Conservation (phyloP, 2,329 filamentous ascomycete species). For the Orbilia javanica region DNA sequence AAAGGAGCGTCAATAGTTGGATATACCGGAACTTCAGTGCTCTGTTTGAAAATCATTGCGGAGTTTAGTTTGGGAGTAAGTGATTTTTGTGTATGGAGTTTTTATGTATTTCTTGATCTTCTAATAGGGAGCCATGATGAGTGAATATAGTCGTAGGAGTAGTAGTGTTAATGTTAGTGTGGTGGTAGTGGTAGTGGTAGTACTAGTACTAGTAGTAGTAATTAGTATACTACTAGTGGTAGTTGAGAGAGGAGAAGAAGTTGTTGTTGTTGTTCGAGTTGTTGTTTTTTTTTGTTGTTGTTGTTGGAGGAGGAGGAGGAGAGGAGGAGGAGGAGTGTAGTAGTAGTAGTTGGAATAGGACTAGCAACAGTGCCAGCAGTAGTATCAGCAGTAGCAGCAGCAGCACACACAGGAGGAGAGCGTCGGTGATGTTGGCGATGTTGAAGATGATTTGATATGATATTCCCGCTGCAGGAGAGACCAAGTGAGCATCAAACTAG, state of each 20-base stretch:
- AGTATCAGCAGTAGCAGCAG: too few relatives aligned
- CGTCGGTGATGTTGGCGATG: neutral
- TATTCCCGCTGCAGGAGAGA: neutral
- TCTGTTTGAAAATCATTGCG: slow-evolving; percentile 29
- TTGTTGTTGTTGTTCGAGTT: neutral
- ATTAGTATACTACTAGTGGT: too few relatives aligned
- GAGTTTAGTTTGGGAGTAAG: slow-evolving; percentile 17
- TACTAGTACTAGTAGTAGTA: too few relatives aligned
- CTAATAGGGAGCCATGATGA: slow-evolving; percentile 26
- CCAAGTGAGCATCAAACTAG: slow-evolving; percentile 18
- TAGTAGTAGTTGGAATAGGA: too few relatives aligned
- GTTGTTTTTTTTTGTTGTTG: slow-evolving; percentile 14
- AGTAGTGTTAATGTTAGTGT: neutral
- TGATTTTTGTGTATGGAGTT: neutral
- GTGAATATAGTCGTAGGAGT: neutral
- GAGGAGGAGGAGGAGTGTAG: too few relatives aligned
- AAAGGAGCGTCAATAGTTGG: slow-evolving; percentile 57
- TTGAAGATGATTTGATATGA: neutral
- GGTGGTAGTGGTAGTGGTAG: neutral
- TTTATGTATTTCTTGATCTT: too few relatives aligned
- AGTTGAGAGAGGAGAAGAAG: too few relatives aligned
- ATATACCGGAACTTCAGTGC: slow-evolving; percentile 51
- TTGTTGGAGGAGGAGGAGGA: too few relatives aligned
- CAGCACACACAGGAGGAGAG: too few relatives aligned
- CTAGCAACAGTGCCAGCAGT: too few relatives aligned